A percentile compares a stretch with the other conserved stretches of the same genome.
These are phyloP conservation scores for Aplosporella prunicola DNA, from an alignment of 2,329 filamentous ascomycete genomes.

Conservation along the genomic window DNA sequence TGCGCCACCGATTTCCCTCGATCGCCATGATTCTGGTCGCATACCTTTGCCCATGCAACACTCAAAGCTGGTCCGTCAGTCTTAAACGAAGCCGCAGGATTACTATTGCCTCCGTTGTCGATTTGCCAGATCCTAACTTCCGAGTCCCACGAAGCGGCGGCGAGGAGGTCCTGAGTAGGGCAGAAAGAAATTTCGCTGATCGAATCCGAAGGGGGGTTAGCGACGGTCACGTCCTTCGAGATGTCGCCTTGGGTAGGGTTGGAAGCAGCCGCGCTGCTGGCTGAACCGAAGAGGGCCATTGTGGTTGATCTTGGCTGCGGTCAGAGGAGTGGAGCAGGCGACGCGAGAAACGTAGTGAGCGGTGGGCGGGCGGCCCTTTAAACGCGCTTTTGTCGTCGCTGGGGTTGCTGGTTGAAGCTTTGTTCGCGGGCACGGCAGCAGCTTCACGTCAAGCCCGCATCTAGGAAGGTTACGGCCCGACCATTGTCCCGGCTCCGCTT, in stretches of 20 bases:
- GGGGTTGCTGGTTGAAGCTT: no score
- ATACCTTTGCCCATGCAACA: conserved; percentile 80
- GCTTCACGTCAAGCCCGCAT: no score
- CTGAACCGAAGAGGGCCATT: conserved; percentile 56
- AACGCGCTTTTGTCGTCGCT: no score
- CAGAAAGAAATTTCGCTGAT: conserved; percentile 84
- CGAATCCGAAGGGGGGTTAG: conserved; percentile 69
- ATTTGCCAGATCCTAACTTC: conserved; percentile 97
- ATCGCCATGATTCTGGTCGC: conserved; percentile 22
- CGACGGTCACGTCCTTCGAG: conserved; percentile 75
- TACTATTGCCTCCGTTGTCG: conserved; percentile 62
- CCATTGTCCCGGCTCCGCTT: no score
- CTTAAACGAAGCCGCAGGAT: conserved; percentile 78
- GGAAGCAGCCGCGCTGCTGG: conserved; percentile 41
- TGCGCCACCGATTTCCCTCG: conserved; percentile 16
- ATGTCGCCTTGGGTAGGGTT: conserved; percentile 80
- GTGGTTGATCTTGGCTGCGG: no score
- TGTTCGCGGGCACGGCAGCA: no score
- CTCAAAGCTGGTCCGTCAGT: conserved; percentile 78
- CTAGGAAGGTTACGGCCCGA: no score
- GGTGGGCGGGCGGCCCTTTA: no score
- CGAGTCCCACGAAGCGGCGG: conserved; percentile 93
- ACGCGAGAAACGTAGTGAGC: no score
- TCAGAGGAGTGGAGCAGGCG: no score
- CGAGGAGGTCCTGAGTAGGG: conserved; percentile 66